Evolutionary conservation across 176 grass and related monocot species (phyloP), one percentile per base, ranked within the genome.

Genomic region (Poa annua): DNA sequence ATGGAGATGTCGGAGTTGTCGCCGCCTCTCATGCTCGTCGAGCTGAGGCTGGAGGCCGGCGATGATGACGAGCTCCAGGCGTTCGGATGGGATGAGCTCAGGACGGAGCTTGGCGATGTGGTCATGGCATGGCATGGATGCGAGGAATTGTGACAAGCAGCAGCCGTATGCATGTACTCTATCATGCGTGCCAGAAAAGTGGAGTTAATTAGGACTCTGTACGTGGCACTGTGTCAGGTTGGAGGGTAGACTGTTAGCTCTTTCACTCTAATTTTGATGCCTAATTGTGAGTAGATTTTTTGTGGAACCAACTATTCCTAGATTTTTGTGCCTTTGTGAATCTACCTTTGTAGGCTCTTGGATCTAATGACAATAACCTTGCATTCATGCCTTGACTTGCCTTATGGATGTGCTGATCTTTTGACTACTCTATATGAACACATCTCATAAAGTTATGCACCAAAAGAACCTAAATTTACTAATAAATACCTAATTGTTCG

Each of bases 51-150:
- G 16, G 92, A 95, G 41, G 66, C 47, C 10, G 70, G 71, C 75
- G 79, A 80, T 79, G 79, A 66, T 44, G 67, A 68, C 14, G 81
- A 84, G 13, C 52, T 54, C 47, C 49, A 76, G 24, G 87, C 77
- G 25, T 95, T 98, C 71, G 88, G 17, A 7, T 98, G 96, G 96
- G 96, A 88, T 13, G 83, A 91, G 78, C 54, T 95, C n/a, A 85
- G 86, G 73, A 54, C 25, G 52, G 92, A 93, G 88, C 89, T 98
- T 2, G 90, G 90, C 3, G 96, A 95, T 54, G 82, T 91, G 3
- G 91, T 93, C 6, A 88, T 79, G 63, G 88, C 87, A 24, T 98
- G 96, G 96, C 87, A 98, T 42, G 73, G 85, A 1, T 78, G 77
- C 22, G 92, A 87, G 20, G 81, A 90, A 44, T 29, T 80, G 20